These are phyloP conservation scores for Syncephalis plumigaleata DNA, from an alignment of 371 early-diverging fungal genomes.

Conservation along the genomic window DNA sequence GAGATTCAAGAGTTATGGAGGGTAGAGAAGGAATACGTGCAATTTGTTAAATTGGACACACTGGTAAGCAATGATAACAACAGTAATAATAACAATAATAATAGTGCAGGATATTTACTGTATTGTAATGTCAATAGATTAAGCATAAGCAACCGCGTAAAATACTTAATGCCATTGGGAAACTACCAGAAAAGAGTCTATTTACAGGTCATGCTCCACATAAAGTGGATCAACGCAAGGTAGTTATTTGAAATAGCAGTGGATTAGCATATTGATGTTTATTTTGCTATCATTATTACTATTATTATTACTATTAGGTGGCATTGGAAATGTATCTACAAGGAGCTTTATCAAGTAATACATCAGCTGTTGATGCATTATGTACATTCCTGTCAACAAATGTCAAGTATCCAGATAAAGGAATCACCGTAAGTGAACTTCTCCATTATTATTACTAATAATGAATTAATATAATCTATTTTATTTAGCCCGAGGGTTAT, in stretches of 20 bases:
- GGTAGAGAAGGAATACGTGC: slow-evolving; percentile 63
- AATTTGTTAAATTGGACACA: slow-evolving; percentile 52
- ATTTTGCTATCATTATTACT: background rate
- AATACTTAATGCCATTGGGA: slow-evolving; percentile 16
- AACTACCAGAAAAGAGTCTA: slow-evolving; percentile 58
- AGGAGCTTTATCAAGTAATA: background rate
- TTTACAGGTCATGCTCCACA: slow-evolving; percentile 46
- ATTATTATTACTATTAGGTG: background rate
- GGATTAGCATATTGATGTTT: background rate
- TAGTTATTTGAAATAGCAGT: slow-evolving; percentile 2
- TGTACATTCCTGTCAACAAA: background rate
- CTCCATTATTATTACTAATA: background rate
- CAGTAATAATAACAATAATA: no score
- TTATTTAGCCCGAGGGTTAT: slow-evolving; percentile 13
- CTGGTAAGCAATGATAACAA: slow-evolving; percentile 19
- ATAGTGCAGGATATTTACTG: no score
- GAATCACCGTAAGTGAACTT: no score
- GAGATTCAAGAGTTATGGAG: slow-evolving; percentile 47
- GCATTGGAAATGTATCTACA: background rate
- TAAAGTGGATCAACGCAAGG: slow-evolving; percentile 50
- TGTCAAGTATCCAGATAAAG: background rate
- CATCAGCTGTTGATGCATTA: background rate
- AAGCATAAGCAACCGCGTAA: background rate
- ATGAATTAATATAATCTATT: background rate
- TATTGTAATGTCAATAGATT: background rate